Evolutionary conservation across 345 rosid genomes (phyloP).

Genomic region (Populus ilicifolia): DNA sequence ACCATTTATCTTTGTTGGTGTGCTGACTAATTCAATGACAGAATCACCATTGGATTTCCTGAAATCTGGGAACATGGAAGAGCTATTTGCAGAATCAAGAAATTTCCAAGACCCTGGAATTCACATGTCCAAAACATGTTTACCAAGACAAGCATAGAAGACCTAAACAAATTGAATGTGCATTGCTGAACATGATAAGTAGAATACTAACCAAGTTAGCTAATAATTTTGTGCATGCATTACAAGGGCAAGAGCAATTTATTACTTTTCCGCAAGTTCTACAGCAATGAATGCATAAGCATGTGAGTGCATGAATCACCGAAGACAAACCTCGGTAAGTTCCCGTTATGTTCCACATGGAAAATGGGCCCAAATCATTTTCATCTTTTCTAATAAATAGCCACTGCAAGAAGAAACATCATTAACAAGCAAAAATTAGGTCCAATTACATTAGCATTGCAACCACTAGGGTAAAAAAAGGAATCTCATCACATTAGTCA

Average conservation of each 20-base stretch:
- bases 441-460: neutral
- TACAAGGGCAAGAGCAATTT: neutral
- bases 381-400: constrained; percentile 60
- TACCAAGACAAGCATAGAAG: constrained; percentile 5
- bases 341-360: constrained; percentile 96
- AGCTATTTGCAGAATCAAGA: constrained; percentile 67
- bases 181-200: neutral
- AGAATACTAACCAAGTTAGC: neutral
- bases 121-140: constrained; percentile 15
- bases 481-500: neutral
- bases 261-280: neutral
- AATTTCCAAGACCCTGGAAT: constrained; percentile 83
- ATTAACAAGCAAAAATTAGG: constrained; percentile 16
- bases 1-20: constrained; percentile 83
- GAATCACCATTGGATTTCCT: constrained; percentile 74
- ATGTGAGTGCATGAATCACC: constrained; percentile 14
- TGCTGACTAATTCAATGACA: constrained; percentile 73
- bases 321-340: constrained; percentile 76
- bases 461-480: neutral
- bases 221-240: neutral
- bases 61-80: constrained; percentile 79
- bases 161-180: neutral
- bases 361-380: constrained; percentile 57
- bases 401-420: constrained; percentile 59
- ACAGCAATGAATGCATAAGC: neutral